phyloP scores from a whole-genome alignment of 2,329 filamentous ascomycete genomes.

The Sporothrix humicola region DNA sequence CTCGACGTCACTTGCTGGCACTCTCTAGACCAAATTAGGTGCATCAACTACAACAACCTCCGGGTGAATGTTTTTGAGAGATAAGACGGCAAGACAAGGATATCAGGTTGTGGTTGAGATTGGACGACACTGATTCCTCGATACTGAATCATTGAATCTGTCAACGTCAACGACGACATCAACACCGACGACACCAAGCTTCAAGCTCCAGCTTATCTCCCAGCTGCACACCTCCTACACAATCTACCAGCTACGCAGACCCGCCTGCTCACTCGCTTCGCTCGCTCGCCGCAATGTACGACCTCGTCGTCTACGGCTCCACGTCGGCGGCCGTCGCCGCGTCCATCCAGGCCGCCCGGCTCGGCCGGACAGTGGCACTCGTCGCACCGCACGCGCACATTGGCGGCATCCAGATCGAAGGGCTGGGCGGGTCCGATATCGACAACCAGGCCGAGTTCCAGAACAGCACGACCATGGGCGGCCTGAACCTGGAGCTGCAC shows the following conservation, averaged over 20 bases:
- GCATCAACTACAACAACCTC: neutral
- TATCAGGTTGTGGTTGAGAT: neutral
- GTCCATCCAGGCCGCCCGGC: slow-evolving; percentile 22
- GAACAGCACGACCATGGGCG: slow-evolving; percentile 28
- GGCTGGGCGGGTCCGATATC: slow-evolving; percentile 28
- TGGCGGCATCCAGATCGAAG: slow-evolving; percentile 28
- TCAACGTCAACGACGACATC: neutral
- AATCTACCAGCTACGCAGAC: neutral
- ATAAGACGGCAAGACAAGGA: neutral
- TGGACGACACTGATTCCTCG: too few relatives aligned
- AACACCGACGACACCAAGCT: neutral
- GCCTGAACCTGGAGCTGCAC: slow-evolving; percentile 19
- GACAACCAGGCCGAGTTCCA: slow-evolving; percentile 32
- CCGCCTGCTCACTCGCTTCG: neutral
- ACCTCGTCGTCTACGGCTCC: slow-evolving; percentile 29
- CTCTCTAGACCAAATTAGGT: too few relatives aligned
- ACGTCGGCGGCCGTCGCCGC: slow-evolving; percentile 28
- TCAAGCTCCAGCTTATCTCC: neutral
- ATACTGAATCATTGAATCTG: neutral
- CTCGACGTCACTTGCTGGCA: neutral
- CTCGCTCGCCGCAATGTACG: neutral
- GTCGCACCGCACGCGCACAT: slow-evolving; percentile 25
- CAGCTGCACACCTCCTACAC: neutral
- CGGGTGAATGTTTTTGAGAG: neutral
- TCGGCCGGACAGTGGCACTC: slow-evolving; percentile 5